phyloP scores from a whole-genome alignment of 306 rosid genomes.

The Medicago lupulina region DNA sequence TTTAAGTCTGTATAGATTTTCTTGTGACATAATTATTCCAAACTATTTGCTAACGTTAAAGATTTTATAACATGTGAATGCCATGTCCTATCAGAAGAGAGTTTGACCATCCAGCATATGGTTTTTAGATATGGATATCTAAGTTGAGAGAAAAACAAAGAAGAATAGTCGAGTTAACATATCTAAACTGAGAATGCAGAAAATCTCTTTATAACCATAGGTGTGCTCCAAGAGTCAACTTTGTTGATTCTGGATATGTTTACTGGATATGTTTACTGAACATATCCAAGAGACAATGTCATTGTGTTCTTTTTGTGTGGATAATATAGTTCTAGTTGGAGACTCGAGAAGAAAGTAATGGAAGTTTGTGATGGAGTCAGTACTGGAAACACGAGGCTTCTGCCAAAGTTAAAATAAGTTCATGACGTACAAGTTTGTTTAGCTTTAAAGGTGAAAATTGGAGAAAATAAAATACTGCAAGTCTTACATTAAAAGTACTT shows the following conservation, averaged over 20 bases:
- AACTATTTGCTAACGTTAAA: conserved; percentile 5
- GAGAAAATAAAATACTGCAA: background rate
- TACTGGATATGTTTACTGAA: background rate
- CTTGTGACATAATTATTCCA: conserved; percentile 10
- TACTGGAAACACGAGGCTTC: background rate
- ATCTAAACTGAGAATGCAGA: background rate
- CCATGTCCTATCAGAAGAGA: background rate
- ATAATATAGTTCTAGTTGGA: background rate
- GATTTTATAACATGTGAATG: background rate
- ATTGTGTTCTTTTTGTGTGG: background rate
- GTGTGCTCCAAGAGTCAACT: conserved; percentile 1
- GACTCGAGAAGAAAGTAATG: background rate
- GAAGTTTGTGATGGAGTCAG: background rate
- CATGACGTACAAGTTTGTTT: conserved; percentile 3
- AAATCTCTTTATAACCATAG: conserved; percentile 1
- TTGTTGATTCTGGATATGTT: background rate
- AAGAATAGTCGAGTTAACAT: background rate
- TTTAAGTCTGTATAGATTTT: background rate
- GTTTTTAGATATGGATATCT: background rate
- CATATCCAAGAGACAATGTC: conserved; percentile 8
- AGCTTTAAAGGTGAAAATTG: background rate
- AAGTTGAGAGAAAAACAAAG: background rate
- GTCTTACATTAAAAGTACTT: background rate
- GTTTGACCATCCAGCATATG: conserved; percentile 9
- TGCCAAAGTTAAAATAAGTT: background rate